Evolutionary conservation across 148 eudicot species (phyloP), one percentile per base, ranked within the genome.

Genomic region (Camellia granthamiana): DNA sequence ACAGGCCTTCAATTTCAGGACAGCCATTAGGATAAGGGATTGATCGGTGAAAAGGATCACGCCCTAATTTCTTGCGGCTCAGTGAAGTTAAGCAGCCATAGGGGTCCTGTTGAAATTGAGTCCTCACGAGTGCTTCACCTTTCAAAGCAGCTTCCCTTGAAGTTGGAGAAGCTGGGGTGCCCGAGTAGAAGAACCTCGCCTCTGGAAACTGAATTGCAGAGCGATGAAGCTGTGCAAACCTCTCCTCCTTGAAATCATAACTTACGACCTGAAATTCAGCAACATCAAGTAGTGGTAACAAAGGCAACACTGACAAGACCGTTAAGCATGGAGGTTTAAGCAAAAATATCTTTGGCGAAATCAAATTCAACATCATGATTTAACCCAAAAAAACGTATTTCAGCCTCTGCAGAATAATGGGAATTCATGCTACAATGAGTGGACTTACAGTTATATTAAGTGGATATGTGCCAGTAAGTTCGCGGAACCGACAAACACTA

Each of bases 21-120:
- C 98, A 95, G 18, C 97, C 98, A 87, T 86, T 87, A 76, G 98
- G 98, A 74, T 95, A 95, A 75, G 98, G 96, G 74, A 95, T 88
- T 46, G 97, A 87, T 77, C 98, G 84, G 60, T 90, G 98, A 77
- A 95, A 95, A 58, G 98, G 97, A 77, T 95, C 97, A 3, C 98
- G 93, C 13, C 87, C 84, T 68, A 95, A 63, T 78, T 93, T 95
- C 83, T 95, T 93, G 79, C 86, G 93, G 59, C 68, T 90, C 63
- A 95, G 91, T 38, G 92, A 85, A 77, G 97, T 93, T 47, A 87
- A 69, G 86, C 98, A 95, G 42, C 94, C 97, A 86, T 91, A 93
- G 9, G 98, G 98, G 78, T 95, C 98, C 41, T 79, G 84, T 85
- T 89, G 90, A 76, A 95, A 95, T 81, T 95, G 98, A 65, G 94